Base-by-base conservation (phyloP, 164 flowering plant genomes). In the Buxus sempervirens region DNA sequence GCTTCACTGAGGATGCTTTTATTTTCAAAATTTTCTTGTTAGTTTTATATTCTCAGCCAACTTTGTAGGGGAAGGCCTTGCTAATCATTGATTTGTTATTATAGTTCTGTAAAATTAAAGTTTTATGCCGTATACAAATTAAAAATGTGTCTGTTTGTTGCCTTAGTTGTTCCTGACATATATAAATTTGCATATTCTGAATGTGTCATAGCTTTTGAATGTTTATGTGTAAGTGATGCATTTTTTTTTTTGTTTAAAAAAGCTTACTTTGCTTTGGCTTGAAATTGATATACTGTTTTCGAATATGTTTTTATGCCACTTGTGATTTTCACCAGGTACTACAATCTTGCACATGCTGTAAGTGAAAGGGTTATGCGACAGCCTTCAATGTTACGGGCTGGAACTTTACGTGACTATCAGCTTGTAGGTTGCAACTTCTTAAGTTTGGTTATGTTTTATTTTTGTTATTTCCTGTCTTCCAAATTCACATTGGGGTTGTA, bases 331-430 rank as follows among this genome's bases (percentile, higher is more conserved):
- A 41, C 54, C 81, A 96, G 99, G 83, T 96, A 96, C 73, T 96
- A 96, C 69, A 84, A 61, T 71, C 96, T 96, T 77, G 99, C 99
- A 0, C 99, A 96, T 85, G 99, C 98, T 77, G 97, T 96, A 66
- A 96, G 78, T 79, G 99, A 96, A 78, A 87, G 79, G 77, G 90
- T 96, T 51, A 51, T 78, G 1, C 85, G 92, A 78, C 99, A 96
- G 66, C 99, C 99, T 14, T 93, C 99, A 55, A 90, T 90, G 96
- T 75, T 96, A 65, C 84, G 97, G 62, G 81, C 83, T 58, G 99
- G 99, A 75, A 93, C 91, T 24, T 78, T 96, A 64, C 84, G 98
- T 70, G 99, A 96, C 75, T 96, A 96, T 88, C 99, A 96, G 74
- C 90, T 96, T 87, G 99, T 93, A 80, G 73, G 96, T 88, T 75